Percentiles rank a stretch among this genome's conserved stretches.
Evolutionary conservation across 345 rosid species (phyloP).

Genomic region (Euclidium syriacum): DNA sequence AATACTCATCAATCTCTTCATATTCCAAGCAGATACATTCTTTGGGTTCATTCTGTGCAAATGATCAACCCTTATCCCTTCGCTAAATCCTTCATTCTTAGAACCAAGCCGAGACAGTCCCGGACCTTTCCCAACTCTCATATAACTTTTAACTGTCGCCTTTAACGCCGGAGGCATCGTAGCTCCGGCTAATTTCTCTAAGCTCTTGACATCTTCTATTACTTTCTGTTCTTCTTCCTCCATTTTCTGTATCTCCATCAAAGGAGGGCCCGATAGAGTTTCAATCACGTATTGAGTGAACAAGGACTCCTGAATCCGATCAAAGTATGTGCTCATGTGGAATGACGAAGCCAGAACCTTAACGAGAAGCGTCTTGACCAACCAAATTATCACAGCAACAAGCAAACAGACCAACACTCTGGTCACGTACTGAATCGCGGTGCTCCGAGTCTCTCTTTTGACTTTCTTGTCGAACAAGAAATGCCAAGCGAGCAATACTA

Average conservation of each 20-base stretch:
- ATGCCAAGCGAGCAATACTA: slow-evolving; percentile 59
- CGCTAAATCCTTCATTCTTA: slow-evolving; percentile 20
- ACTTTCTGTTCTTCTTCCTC: no score
- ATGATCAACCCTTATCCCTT: slow-evolving; percentile 45
- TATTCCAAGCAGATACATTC: slow-evolving; percentile 72
- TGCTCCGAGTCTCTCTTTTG: slow-evolving; percentile 27
- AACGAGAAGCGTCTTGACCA: slow-evolving; percentile 57
- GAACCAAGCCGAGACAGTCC: slow-evolving; percentile 31
- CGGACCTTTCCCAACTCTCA: slow-evolving; percentile 26
- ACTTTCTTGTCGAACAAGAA: slow-evolving; percentile 56
- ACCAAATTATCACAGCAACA: slow-evolving; percentile 51
- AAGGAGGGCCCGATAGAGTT: slow-evolving; percentile 58
- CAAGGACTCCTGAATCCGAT: slow-evolving; percentile 61
- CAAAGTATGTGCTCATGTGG: slow-evolving; percentile 70
- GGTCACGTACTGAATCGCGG: slow-evolving; percentile 39
- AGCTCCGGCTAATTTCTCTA: slow-evolving; percentile 42
- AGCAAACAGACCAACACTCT: slow-evolving; percentile 49
- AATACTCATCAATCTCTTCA: slow-evolving; percentile 56
- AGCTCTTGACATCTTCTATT: slow-evolving; percentile 34
- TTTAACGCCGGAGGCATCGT: slow-evolving; percentile 40
- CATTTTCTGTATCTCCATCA: slow-evolving; percentile 44
- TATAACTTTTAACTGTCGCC: slow-evolving; percentile 32
- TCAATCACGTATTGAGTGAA: slow-evolving; percentile 62
- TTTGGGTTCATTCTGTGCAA: slow-evolving; percentile 48
- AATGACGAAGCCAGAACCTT: slow-evolving; percentile 64